Evolutionary conservation across 2,329 filamentous ascomycete genomes (phyloP), one percentile per base, ranked within the genome.

Genomic region (Aureobasidium melanogenum): DNA sequence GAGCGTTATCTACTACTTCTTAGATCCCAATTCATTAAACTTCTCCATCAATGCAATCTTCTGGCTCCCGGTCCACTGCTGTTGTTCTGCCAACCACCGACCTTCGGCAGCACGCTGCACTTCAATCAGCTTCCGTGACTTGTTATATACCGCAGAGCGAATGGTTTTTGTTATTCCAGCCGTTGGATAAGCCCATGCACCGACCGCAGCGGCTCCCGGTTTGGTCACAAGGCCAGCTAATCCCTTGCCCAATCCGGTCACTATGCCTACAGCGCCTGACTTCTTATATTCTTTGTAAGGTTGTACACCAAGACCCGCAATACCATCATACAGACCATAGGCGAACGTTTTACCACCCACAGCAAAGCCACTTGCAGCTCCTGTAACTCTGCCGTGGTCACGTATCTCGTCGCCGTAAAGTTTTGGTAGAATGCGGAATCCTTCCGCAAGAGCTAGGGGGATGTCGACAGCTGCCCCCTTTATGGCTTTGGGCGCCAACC

Each of bases 231-330:
- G 68, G 0, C 90, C 90, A 3, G 88, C 89, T 44, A 93, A 82
- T 0, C 89, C 89, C 70, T 90, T 92, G 1, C 86, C 89, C 51
- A 93, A 79, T 0, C 89, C 89, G 71, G 92, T 93, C 14, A 91
- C 69, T 8, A 92, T 78, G 1, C 89, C 89, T 3, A 77, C 79
- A 4, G 77, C 69, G 1, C 85, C 85, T 63, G 84, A 82, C 64
- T 87, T 83, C 66, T 80, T 79, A 2, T 82, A 82, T n/a, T 84
- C 89, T 61, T 80, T 80, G 3, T 86, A 70, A 0, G 89, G 89
- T 66, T 92, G 89, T 0, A 84, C 91, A 12, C 91, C 80, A 1
- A 94, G 75, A 0, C 89, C 89, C 2, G 88, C 84, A 15, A 92
- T 82, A 1, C 89, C 89, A 68, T 92, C 88, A 68, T 84, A 91